phyloP scores from a whole-genome alignment of 2,329 filamentous ascomycete genomes.

The Colletotrichum liriopes region DNA sequence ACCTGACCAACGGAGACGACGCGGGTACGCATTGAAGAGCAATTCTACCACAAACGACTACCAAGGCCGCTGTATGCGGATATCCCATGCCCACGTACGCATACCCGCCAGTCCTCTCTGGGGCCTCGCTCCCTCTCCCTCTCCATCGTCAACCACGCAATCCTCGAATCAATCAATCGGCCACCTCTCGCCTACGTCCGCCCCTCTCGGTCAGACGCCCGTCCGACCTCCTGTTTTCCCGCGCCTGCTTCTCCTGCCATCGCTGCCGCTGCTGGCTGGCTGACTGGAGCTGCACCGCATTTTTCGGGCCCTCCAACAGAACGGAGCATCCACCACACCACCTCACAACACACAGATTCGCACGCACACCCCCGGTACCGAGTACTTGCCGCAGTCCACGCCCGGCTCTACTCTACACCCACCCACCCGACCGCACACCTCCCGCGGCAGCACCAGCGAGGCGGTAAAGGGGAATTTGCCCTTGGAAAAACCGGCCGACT shows the following conservation, averaged over 20 bases:
- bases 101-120: background rate
- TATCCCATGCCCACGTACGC: background rate
- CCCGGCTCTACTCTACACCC: background rate
- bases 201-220: conserved; percentile 23
- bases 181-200: conserved; percentile 19
- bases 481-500: conserved; percentile 29
- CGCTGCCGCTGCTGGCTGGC: background rate
- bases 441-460: conserved; percentile 31
- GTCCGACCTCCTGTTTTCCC: conserved; percentile 10
- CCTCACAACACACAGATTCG: background rate
- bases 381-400: background rate
- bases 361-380: background rate
- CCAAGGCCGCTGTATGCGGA: background rate
- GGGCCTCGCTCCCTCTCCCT: conserved; percentile 1
- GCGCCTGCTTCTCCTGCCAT: background rate
- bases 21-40: conserved; percentile 19
- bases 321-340: conserved; percentile 5
- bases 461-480: conserved; percentile 34
- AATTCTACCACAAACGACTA: conserved; percentile 3
- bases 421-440: conserved; percentile 28
- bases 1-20: conserved; percentile 32
- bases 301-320: background rate
- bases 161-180: conserved; percentile 12
- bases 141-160: background rate
- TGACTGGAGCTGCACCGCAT: conserved; percentile 7